phyloP scores from a whole-genome alignment of 805 yeast species.

The Starmera amethionina region DNA sequence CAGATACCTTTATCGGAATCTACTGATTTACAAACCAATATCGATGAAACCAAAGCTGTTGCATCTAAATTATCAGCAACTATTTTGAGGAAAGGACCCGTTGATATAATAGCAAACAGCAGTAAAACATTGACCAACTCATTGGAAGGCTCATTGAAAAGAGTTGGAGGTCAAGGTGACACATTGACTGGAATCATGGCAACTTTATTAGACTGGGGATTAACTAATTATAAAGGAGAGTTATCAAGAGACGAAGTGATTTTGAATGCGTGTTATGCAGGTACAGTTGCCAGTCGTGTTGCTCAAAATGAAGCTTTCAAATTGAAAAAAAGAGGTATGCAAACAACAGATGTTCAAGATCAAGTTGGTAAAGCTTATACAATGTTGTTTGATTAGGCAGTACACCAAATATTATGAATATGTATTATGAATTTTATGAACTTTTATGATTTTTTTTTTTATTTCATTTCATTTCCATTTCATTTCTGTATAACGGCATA shows the following conservation, averaged over 20 bases:
- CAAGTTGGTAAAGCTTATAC: conserved; percentile 53
- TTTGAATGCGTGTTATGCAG: conserved; percentile 62
- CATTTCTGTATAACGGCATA: conserved; percentile 43
- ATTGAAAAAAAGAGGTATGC: conserved; percentile 66
- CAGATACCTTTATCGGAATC: conserved; percentile 17
- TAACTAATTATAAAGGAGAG: conserved; percentile 41
- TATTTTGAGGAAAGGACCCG: conserved; percentile 63
- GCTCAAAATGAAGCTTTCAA: conserved; percentile 60
- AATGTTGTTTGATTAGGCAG: not conserved
- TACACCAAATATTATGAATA: no score
- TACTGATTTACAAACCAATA: not conserved
- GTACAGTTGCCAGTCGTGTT: conserved; percentile 52
- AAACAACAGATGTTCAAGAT: conserved; percentile 71
- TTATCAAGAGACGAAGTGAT: conserved; percentile 21
- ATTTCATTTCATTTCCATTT: no score
- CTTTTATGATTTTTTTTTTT: no score
- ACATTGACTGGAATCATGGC: conserved; percentile 82
- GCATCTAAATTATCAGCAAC: conserved; percentile 44
- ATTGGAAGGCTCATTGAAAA: conserved; percentile 54
- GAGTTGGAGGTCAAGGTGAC: conserved; percentile 98
- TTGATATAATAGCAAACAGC: conserved; percentile 54
- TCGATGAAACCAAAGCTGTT: conserved; percentile 25
- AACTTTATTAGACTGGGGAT: conserved; percentile 72
- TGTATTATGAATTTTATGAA: no score
- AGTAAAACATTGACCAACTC: conserved; percentile 32